These are phyloP conservation scores for Adansonia madagascariensis DNA, from an alignment of 441 rosid genomes.

Conservation along the genomic window DNA sequence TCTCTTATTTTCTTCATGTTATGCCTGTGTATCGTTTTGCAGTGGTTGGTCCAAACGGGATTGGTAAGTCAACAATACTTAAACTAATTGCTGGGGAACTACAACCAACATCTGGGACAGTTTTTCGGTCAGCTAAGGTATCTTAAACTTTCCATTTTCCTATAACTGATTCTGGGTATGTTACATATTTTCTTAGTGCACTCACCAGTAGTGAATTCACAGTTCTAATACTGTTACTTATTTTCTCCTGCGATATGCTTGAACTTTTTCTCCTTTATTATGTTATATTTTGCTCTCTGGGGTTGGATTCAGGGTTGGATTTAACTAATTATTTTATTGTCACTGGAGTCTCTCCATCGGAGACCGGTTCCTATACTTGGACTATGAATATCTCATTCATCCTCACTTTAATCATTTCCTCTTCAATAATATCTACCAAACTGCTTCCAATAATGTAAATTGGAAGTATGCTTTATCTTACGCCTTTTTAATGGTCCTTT, in stretches of 20 bases:
- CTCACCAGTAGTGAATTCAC: slow-evolving; percentile 2
- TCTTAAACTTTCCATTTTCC: slow-evolving; percentile 24
- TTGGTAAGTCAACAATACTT: slow-evolving; percentile 96
- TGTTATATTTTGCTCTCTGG: slow-evolving; percentile 4
- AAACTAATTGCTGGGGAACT: slow-evolving; percentile 93
- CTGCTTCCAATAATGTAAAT: background rate
- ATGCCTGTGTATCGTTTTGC: slow-evolving; percentile 33
- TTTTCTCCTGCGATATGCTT: slow-evolving; percentile 14
- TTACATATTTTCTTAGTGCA: slow-evolving; percentile 2
- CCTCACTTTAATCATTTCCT: background rate
- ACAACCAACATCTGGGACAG: slow-evolving; percentile 96
- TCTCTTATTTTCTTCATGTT: slow-evolving; percentile 7
- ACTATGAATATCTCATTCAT: background rate
- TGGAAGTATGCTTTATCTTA: background rate
- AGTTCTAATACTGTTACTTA: slow-evolving; percentile 15
- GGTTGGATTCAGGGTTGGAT: background rate
- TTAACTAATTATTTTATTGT: background rate
- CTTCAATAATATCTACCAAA: background rate
- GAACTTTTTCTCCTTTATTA: slow-evolving; percentile 24
- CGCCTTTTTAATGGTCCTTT: background rate
- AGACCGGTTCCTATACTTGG: background rate
- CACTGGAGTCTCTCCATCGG: background rate
- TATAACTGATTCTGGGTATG: slow-evolving; percentile 8
- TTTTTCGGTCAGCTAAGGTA: slow-evolving; percentile 98
- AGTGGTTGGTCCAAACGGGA: slow-evolving; percentile 99